phyloP scores from a whole-genome alignment of 257 asterid genomes.

The Leonotis leonurus region DNA sequence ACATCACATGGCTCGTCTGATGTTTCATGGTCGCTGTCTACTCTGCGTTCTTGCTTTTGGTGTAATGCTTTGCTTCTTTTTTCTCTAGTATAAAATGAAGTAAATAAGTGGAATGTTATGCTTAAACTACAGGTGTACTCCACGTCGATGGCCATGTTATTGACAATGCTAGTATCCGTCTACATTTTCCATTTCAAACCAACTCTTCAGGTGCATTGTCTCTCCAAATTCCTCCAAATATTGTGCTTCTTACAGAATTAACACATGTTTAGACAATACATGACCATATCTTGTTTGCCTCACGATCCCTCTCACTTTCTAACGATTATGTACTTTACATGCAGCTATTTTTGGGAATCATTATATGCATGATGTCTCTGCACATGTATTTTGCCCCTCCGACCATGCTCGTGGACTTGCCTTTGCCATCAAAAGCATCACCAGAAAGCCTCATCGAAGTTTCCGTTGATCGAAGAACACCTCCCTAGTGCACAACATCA shows the following conservation, averaged over 20 bases:
- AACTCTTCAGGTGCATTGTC: conserved; percentile 62
- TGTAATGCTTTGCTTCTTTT: neutral
- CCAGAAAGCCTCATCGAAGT: conserved; percentile 45
- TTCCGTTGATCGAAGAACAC: conserved; percentile 55
- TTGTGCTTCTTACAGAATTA: neutral
- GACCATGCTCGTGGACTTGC: conserved; percentile 67
- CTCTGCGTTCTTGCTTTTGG: neutral
- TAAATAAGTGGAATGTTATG: neutral
- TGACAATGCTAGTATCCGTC: conserved; percentile 76
- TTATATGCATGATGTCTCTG: conserved; percentile 93
- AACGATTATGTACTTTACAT: neutral
- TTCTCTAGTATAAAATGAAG: neutral
- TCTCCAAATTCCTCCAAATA: neutral
- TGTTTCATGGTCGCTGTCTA: too few relatives aligned
- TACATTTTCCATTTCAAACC: conserved; percentile 87
- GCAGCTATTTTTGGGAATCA: conserved; percentile 89
- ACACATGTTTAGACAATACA: neutral
- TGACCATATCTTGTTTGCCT: neutral
- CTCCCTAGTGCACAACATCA: conserved; percentile 29
- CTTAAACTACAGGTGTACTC: conserved; percentile 67
- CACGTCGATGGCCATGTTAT: conserved; percentile 95
- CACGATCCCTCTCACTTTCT: neutral
- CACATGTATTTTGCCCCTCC: conserved; percentile 97
- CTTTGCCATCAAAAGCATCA: conserved; percentile 46
- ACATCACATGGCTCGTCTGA: too few relatives aligned